Evolutionary conservation across 192 early-diverging fungal species (phyloP).

Genomic region (Coemansia sp.): DNA sequence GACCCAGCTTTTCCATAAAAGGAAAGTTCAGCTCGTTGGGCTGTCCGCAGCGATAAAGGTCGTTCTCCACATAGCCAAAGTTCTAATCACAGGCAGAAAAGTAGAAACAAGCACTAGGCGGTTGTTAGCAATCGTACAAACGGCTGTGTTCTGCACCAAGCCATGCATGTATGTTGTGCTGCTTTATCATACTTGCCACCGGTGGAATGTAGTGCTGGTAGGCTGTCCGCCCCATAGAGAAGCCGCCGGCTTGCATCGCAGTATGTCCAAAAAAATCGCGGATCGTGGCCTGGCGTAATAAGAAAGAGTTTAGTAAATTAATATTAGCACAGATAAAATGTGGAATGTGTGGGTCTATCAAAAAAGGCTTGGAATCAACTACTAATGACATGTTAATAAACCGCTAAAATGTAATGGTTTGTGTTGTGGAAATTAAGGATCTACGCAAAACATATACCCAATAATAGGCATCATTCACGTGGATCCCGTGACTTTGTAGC

Average conservation of each 20-base stretch:
- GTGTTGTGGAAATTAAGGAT: neutral
- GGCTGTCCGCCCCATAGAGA: slow-evolving; percentile 41
- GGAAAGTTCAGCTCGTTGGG: slow-evolving; percentile 99
- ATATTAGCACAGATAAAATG: neutral
- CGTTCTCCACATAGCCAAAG: slow-evolving; percentile 97
- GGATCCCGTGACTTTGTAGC: neutral
- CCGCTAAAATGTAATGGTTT: neutral
- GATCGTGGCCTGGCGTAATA: no score
- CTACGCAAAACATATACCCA: neutral
- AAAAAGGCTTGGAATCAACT: neutral
- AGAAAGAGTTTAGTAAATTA: neutral
- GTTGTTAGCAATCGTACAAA: neutral
- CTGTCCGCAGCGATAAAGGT: slow-evolving; percentile 94
- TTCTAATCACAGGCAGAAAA: slow-evolving; percentile 51
- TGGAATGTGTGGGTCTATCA: neutral
- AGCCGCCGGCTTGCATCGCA: neutral
- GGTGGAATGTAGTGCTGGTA: slow-evolving; percentile 57
- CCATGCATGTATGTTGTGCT: no score
- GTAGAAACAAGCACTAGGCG: neutral
- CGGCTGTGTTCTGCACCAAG: no score
- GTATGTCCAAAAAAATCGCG: neutral
- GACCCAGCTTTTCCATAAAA: slow-evolving; percentile 92
- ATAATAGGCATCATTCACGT: slow-evolving; percentile 10
- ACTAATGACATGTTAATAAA: neutral
- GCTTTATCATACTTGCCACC: slow-evolving; percentile 11